Percentiles rank a stretch among this genome's conserved stretches.
These are phyloP conservation scores for Cystobasidium pallidum DNA, from an alignment of 1,284 basidiomycete species.

Conservation along the genomic window DNA sequence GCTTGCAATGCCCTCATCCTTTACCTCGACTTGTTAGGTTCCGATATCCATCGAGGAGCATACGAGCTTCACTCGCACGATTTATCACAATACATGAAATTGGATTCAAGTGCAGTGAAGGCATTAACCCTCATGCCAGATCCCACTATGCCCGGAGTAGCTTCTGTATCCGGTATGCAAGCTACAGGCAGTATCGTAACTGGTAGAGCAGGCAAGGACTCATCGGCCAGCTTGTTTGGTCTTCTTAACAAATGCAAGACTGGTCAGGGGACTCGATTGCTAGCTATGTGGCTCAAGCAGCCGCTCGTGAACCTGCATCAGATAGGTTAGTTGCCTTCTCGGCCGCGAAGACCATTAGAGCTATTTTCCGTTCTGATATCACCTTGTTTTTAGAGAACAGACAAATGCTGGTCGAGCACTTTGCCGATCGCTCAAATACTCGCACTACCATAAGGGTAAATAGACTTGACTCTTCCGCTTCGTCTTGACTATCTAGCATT, in stretches of 20 bases:
- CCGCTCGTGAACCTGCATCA: slow-evolving; percentile 92
- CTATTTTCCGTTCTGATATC: too few species aligned
- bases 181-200: slow-evolving; percentile 1
- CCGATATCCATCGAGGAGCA: slow-evolving; percentile 77
- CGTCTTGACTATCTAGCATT: too few species aligned
- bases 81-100: slow-evolving; percentile 89
- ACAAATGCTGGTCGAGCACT: slow-evolving; percentile 83
- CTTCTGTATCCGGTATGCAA: slow-evolving; percentile 39
- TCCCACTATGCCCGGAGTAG: slow-evolving; percentile 54
- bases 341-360: slow-evolving; percentile 23
- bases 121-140: slow-evolving; percentile 86
- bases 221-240: slow-evolving; percentile 85
- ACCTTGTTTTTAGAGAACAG: slow-evolving; percentile 60
- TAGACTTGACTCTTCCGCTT: neutral
- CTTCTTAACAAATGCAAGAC: slow-evolving; percentile 95
- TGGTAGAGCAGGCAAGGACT: slow-evolving; percentile 63
- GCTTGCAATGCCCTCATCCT: slow-evolving; percentile 78
- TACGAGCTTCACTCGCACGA: slow-evolving; percentile 86
- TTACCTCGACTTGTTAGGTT: slow-evolving; percentile 81
- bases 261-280: slow-evolving; percentile 85
- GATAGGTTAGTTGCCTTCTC: slow-evolving; percentile 67
- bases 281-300: slow-evolving; percentile 95
- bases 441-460: slow-evolving; percentile 73
- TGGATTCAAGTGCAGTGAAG: slow-evolving; percentile 90
- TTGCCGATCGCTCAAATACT: slow-evolving; percentile 76